Percentiles rank a stretch among this genome's conserved stretches.
These are phyloP conservation scores for Chlorella vulgaris DNA, from an alignment of 139 green algal genomes.

Conservation along the genomic window DNA sequence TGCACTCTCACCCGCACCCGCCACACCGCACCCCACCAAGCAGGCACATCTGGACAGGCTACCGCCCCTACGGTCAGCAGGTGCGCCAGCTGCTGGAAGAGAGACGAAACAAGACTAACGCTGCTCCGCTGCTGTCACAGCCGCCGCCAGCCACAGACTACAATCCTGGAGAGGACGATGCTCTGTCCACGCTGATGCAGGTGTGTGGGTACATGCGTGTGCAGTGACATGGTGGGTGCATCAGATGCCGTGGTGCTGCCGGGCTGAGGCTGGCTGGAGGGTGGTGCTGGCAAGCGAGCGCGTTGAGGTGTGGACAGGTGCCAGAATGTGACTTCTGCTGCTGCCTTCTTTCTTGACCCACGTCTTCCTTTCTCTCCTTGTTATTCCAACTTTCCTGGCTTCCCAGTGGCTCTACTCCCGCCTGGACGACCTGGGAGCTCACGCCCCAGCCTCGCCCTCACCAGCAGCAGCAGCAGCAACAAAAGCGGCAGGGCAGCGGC, in stretches of 20 bases:
- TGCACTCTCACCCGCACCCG: too few relatives aligned
- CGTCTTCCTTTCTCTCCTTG: too few relatives aligned
- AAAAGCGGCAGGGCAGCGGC: neutral
- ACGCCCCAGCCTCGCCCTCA: neutral
- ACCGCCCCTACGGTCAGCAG: constrained; percentile 4
- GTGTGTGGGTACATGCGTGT: neutral
- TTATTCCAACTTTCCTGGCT: neutral
- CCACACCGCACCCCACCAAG: neutral
- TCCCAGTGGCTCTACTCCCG: neutral
- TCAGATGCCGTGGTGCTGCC: too few relatives aligned
- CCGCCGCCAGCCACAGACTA: neutral
- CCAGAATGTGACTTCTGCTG: neutral
- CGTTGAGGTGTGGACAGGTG: neutral
- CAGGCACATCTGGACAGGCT: neutral
- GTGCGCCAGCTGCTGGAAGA: neutral
- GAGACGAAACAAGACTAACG: neutral
- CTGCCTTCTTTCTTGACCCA: neutral
- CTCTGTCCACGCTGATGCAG: neutral
- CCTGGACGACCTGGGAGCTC: neutral
- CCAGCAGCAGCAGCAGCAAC: neutral
- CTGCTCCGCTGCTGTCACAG: too few relatives aligned
- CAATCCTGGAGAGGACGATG: neutral
- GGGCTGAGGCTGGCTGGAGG: too few relatives aligned
- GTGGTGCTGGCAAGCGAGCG: too few relatives aligned
- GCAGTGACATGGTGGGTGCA: neutral